Evolutionary conservation across 2,329 filamentous ascomycete genomes (phyloP), one percentile per base, ranked within the genome.

Genomic region (Fusarium sp.): DNA sequence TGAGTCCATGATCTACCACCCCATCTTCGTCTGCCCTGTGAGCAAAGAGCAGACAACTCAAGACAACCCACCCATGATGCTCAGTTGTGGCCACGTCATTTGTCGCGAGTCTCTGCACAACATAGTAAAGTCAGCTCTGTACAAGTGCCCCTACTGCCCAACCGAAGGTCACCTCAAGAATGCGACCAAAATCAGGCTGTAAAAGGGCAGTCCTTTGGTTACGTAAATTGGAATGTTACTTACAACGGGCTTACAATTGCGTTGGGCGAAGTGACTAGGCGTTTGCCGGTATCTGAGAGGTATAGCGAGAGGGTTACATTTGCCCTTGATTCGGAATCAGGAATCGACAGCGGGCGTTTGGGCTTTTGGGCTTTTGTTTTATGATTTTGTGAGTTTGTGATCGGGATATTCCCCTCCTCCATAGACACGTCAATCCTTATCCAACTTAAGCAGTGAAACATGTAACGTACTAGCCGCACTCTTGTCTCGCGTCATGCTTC

Each of bases 81-180:
- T 99, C 75, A 92, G 93, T 0, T 99, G 96, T 75, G 95, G 96
- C 7, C 96, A 99, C 80, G 95, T 97, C 52, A 90, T 99, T 62
- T 94, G 94, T 19, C 87, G 90, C 68, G 94, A 97, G 75, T 94
- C 91, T 33, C 81, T 99, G 50, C 88, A 91, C 62, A 90, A 89
- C 75, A 84, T 98, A 41, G 90, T 90, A 55, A 97, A 96, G 80
- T 90, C 91, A 1, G 86, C 83, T 41, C 84, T 91, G 62, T 96
- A 96, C 84, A 99, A 99, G 79, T 99, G 96, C 75, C 96, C 96
- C 0, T 99, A 99, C 77, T 99, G 96, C 76, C 96, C 96, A 0
- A 89, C 83, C 30, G 95, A 98, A 79, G 93, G 93, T 45, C 85
- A 90, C 68, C 83, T 92, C 3, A 89, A 88, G 69, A 93, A 97